These are phyloP conservation scores for Albifimbria verrucaria DNA, from an alignment of 2,329 filamentous ascomycete genomes.

Conservation along the genomic window DNA sequence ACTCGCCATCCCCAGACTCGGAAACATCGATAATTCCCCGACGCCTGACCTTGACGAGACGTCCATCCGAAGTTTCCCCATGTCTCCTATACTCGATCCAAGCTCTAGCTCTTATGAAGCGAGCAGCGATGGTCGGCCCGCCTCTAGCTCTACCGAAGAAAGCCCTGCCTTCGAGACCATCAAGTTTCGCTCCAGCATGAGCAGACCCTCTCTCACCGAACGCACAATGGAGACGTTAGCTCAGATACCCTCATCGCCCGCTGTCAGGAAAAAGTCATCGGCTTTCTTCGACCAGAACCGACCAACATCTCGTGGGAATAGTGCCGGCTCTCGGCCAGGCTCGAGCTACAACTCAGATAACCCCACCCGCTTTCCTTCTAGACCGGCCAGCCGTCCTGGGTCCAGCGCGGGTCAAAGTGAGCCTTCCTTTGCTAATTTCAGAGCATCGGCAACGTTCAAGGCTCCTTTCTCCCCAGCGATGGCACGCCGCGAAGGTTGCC, in stretches of 20 bases:
- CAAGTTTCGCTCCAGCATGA: conserved; percentile 20
- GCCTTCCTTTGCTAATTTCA: conserved; percentile 30
- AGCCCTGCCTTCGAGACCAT: conserved; percentile 13
- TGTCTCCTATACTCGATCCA: conserved; percentile 19
- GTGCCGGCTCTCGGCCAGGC: conserved; percentile 45
- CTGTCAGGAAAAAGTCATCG: conserved; percentile 61
- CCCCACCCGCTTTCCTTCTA: conserved; percentile 49
- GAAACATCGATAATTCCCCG: conserved; percentile 20
- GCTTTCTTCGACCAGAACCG: conserved; percentile 69
- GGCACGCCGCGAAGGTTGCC: conserved; percentile 38
- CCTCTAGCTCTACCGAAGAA: conserved; percentile 17
- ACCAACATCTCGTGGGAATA: conserved; percentile 46
- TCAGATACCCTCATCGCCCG: conserved; percentile 74
- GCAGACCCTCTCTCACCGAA: conserved; percentile 67
- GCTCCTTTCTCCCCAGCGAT: conserved; percentile 39
- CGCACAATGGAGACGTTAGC: conserved; percentile 83
- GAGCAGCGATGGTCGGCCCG: conserved; percentile 9
- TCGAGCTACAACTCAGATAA: conserved; percentile 62
- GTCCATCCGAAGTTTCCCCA: conserved; percentile 24
- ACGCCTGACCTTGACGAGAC: conserved; percentile 26
- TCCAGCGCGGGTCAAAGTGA: conserved; percentile 51
- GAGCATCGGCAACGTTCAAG: conserved; percentile 42
- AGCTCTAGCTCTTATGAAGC: conserved; percentile 13
- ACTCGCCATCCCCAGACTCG: conserved; percentile 11
- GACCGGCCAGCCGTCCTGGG: conserved; percentile 50